These are phyloP conservation scores for Rickenella mellea DNA, from an alignment of 768 basidiomycete genomes.

Conservation along the genomic window DNA sequence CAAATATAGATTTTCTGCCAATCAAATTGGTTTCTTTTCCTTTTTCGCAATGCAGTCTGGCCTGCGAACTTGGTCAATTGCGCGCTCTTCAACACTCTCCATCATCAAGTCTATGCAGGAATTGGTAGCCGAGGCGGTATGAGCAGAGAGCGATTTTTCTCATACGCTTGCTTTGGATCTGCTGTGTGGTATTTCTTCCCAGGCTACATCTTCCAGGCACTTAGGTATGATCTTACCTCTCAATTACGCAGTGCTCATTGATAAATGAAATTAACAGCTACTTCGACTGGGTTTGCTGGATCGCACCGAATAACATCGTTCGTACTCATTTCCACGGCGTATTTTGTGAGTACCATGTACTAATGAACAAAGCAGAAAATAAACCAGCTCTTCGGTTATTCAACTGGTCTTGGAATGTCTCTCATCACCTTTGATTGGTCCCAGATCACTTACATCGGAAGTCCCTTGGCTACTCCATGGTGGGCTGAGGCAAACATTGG, in stretches of 20 bases:
- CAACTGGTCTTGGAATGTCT: slow-evolving; percentile 23
- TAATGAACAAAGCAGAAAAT: too few species aligned
- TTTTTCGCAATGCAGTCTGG: slow-evolving; percentile 11
- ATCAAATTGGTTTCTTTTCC: not conserved
- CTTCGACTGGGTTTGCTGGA: slow-evolving; percentile 28
- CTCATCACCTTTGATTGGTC: slow-evolving; percentile 31
- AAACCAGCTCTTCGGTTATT: slow-evolving; percentile 23
- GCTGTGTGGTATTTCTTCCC: slow-evolving; percentile 19
- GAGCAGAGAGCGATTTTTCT: slow-evolving; percentile 9
- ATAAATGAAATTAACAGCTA: slow-evolving; percentile 19
- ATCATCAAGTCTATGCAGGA: slow-evolving; percentile 9
- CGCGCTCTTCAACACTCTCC: slow-evolving; percentile 19
- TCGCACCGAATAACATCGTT: slow-evolving; percentile 33
- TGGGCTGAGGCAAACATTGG: slow-evolving; percentile 26
- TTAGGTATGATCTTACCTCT: too few species aligned
- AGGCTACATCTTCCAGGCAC: slow-evolving; percentile 26
- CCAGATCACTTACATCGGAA: slow-evolving; percentile 27
- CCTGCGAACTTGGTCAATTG: slow-evolving; percentile 17
- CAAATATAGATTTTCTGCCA: not conserved
- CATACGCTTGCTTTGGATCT: slow-evolving; percentile 4
- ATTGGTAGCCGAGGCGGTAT: slow-evolving; percentile 14
- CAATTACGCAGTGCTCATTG: slow-evolving; percentile 20
- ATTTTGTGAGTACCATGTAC: slow-evolving; percentile 17
- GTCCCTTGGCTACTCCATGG: slow-evolving; percentile 30
- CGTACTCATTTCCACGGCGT: slow-evolving; percentile 11